Evolutionary conservation across 345 rosid genomes (phyloP).

Genomic region (Eucalyptus victrix): DNA sequence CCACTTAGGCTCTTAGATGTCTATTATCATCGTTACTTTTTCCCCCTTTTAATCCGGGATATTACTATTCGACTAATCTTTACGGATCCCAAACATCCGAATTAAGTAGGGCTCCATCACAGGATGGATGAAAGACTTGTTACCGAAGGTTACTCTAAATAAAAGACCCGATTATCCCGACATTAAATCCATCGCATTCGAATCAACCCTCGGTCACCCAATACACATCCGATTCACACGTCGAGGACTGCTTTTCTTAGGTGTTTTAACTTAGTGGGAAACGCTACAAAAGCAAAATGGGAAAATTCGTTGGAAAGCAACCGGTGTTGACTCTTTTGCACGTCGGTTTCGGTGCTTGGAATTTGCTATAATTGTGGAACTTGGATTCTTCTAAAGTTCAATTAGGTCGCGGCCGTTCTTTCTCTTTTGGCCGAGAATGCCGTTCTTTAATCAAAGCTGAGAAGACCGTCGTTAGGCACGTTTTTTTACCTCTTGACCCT

Average conservation of each 20-base stretch:
- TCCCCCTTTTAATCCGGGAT: rapidly evolving
- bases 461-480: background rate
- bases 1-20: background rate
- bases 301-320: background rate
- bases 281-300: background rate
- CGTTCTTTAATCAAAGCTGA: background rate
- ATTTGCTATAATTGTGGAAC: background rate
- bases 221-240: too few relatives aligned
- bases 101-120: background rate
- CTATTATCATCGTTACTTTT: background rate
- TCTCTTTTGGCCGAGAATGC: background rate
- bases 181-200: too few relatives aligned
- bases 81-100: background rate
- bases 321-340: background rate
- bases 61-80: rapidly evolving
- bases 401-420: background rate
- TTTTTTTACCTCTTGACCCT: background rate
- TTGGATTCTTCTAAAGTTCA: background rate
- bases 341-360: background rate
- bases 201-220: too few relatives aligned
- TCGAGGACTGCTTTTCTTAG: background rate
- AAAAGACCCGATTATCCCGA: background rate
- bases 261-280: background rate
- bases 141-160: background rate
- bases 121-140: background rate